Percentiles rank a stretch among this genome's conserved stretches.
phyloP scores from a whole-genome alignment of 768 basidiomycete genomes.

The Sporobolomyces pararoseus region DNA sequence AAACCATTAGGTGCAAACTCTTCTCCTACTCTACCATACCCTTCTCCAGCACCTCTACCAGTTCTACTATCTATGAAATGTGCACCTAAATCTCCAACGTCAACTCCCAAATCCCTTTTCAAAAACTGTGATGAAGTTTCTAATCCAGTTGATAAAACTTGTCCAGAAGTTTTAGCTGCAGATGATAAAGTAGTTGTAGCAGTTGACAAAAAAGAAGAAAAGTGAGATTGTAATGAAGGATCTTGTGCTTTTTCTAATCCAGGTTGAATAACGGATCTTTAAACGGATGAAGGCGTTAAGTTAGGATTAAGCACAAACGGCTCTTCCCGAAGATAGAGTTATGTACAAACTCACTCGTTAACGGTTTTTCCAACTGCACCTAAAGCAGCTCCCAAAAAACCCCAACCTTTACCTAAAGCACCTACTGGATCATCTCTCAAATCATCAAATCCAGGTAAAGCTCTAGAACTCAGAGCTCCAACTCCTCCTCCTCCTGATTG shows the following conservation, averaged over 20 bases:
- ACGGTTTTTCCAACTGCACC: conserved; percentile 72
- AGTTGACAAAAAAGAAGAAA: conserved; percentile 63
- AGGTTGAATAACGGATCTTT: conserved; percentile 75
- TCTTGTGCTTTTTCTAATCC: conserved; percentile 75
- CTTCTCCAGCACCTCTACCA: conserved; percentile 29
- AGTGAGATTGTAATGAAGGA: conserved; percentile 69
- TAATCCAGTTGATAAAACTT: conserved; percentile 44
- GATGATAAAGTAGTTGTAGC: conserved; percentile 61
- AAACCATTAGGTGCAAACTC: conserved; percentile 10
- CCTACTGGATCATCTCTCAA: conserved; percentile 79
- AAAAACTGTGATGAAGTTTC: conserved; percentile 69
- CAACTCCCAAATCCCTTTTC: conserved; percentile 71
- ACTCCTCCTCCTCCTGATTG: conserved; percentile 47
- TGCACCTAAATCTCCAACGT: conserved; percentile 55
- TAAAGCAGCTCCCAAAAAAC: conserved; percentile 82
- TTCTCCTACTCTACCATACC: conserved; percentile 34
- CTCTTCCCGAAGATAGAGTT: not conserved
- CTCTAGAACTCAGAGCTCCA: conserved; percentile 73
- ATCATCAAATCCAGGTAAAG: conserved; percentile 72
- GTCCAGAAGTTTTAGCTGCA: conserved; percentile 60
- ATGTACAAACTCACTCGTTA: conserved; percentile 54
- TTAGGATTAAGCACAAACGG: too few species aligned
- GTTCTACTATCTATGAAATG: conserved; percentile 34
- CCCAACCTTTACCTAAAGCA: conserved; percentile 91
- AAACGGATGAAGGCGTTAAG: not conserved